A percentile compares a stretch with the other conserved stretches of the same genome.
Evolutionary conservation across 2,329 filamentous ascomycete genomes (phyloP).

Genomic region (Colletotrichum musae): DNA sequence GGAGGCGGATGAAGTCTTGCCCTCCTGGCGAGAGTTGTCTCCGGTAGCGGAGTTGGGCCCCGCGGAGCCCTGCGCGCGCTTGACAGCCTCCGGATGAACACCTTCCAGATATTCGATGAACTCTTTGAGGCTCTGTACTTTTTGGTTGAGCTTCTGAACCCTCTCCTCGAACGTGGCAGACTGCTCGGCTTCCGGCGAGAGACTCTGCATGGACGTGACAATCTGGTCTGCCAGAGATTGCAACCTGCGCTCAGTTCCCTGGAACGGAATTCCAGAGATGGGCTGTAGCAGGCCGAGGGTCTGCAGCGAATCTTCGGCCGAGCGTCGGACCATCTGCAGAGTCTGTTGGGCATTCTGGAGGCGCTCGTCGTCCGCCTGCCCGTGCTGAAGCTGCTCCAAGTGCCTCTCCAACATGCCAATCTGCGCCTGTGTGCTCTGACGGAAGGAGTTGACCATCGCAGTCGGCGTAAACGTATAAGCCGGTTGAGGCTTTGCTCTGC

Average conservation of each 20-base stretch:
- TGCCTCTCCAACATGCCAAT: conserved; percentile 21
- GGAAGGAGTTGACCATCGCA: conserved; percentile 31
- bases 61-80: conserved; percentile 23
- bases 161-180: conserved; percentile 1
- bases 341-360: conserved; percentile 7
- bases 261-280: conserved; percentile 31
- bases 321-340: conserved; percentile 19
- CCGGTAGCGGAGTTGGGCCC: conserved; percentile 1
- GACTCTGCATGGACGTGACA: conserved; percentile 14
- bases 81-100: conserved; percentile 36
- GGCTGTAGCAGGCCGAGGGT: conserved; percentile 30
- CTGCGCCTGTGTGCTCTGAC: conserved; percentile 25
- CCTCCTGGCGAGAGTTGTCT: conserved; percentile 5
- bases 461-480: conserved; percentile 34
- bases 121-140: conserved; percentile 34
- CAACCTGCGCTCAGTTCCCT: conserved; percentile 33
- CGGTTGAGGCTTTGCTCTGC: conserved; percentile 28
- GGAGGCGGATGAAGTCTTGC: neutral
- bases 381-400: conserved; percentile 29
- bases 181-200: conserved; percentile 4
- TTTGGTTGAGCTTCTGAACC: conserved; percentile 17
- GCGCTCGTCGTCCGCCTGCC: conserved; percentile 5
- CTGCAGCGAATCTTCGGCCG: conserved; percentile 20
- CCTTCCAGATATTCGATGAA: conserved; percentile 39
- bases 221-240: conserved; percentile 34